A percentile compares a stretch with the other conserved stretches of the same genome.
Evolutionary conservation across 257 asterid species (phyloP).

Genomic region (Ocimum tenuiflorum): DNA sequence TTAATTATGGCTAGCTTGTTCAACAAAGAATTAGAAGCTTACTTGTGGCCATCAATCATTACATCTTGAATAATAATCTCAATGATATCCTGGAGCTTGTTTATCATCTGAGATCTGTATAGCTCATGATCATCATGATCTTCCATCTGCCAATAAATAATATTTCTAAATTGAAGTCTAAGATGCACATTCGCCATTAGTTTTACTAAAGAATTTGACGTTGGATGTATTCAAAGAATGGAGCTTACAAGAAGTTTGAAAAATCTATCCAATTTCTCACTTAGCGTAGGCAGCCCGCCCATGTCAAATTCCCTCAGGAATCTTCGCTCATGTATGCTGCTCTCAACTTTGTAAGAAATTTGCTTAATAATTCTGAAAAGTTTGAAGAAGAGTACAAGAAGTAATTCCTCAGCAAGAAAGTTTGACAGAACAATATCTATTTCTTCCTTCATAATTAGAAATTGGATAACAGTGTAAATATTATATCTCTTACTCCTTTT

Average conservation of each 20-base stretch:
- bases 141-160: conserved; percentile 38
- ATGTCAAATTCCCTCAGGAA: conserved; percentile 61
- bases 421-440: not conserved
- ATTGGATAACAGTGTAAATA: conserved; percentile 17
- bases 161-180: conserved; percentile 12
- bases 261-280: conserved; percentile 72
- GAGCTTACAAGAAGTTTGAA: conserved; percentile 57
- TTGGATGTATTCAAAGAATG: conserved; percentile 5
- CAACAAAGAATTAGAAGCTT: conserved; percentile 24
- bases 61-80: conserved; percentile 87
- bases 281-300: conserved; percentile 70
- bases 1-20: conserved; percentile 4
- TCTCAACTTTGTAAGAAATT: conserved; percentile 49
- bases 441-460: not conserved
- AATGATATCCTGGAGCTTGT: conserved; percentile 81
- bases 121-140: conserved; percentile 41
- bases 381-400: conserved; percentile 17
- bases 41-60: conserved; percentile 69
- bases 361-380: conserved; percentile 53
- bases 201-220: conserved; percentile 6
- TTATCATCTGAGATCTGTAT: conserved; percentile 54
- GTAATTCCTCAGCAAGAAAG: conserved; percentile 9
- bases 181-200: not conserved
- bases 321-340: conserved; percentile 39
- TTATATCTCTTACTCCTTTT: conserved; percentile 49